Conservation (phyloP, 441 rosid species). For the Syzygium syzygioides region DNA sequence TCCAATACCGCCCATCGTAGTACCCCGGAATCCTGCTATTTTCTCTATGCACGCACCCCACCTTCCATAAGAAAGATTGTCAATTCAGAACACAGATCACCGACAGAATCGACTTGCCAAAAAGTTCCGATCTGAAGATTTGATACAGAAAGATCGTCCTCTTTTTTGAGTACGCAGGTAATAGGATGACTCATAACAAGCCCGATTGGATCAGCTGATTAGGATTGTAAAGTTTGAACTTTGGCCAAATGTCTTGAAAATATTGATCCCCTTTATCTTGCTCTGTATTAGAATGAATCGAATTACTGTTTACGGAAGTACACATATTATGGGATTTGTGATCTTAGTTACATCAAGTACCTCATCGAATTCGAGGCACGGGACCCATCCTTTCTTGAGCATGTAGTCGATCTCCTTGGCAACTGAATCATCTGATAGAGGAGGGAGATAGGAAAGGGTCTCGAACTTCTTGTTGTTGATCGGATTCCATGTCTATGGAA, state of each 20-base stretch:
- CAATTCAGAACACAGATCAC: background rate
- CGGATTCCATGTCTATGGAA: slow-evolving; percentile 60
- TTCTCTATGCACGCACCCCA: slow-evolving; percentile 33
- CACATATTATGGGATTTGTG: background rate
- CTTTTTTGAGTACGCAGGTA: background rate
- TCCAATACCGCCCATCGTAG: slow-evolving; percentile 68
- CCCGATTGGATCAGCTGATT: background rate
- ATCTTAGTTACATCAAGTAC: slow-evolving; percentile 14
- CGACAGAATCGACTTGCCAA: background rate
- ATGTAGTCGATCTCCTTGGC: slow-evolving; percentile 59
- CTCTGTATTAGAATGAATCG: background rate
- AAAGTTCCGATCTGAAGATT: background rate
- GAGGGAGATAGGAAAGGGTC: slow-evolving; percentile 60
- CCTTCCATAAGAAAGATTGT: slow-evolving; percentile 8
- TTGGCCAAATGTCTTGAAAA: background rate
- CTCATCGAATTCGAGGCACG: slow-evolving; percentile 69
- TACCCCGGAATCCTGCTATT: slow-evolving; percentile 60
- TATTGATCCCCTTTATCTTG: background rate
- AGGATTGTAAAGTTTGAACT: background rate
- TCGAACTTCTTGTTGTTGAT: slow-evolving; percentile 63
- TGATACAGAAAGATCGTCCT: background rate
- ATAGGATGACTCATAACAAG: background rate
- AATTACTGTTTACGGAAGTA: background rate
- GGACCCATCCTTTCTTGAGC: slow-evolving; percentile 59
- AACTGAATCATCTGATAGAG: slow-evolving; percentile 49